These are phyloP conservation scores for Suillus placidus DNA, from an alignment of 768 basidiomycete species.

Conservation along the genomic window DNA sequence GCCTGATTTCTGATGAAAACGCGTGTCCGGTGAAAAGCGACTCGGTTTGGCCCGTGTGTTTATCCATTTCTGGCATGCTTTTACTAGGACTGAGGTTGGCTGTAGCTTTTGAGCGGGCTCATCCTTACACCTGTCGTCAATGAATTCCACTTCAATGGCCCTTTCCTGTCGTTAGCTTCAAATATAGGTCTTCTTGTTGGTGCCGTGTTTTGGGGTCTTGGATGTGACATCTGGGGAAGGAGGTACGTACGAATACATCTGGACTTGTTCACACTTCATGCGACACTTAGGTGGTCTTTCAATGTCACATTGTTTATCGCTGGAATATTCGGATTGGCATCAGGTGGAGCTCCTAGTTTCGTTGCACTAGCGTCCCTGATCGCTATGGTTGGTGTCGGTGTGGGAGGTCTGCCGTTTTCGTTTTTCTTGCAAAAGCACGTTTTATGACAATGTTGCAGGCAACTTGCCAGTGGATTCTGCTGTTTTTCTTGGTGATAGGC, in stretches of 20 bases:
- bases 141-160: conserved; percentile 51
- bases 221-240: conserved; percentile 55
- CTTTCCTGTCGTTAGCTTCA: conserved; percentile 52
- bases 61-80: not conserved
- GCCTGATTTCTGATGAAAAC: not conserved
- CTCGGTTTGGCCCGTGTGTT: conserved; percentile 42
- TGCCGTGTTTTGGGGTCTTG: conserved; percentile 50
- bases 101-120: conserved; percentile 44
- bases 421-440: not conserved
- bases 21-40: conserved; percentile 11
- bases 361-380: conserved; percentile 49
- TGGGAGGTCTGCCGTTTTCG: conserved; percentile 40
- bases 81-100: not conserved
- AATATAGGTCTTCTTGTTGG: conserved; percentile 58
- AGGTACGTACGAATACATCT: conserved; percentile 30
- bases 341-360: conserved; percentile 51
- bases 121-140: conserved; percentile 49
- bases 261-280: not conserved
- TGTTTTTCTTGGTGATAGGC: conserved; percentile 47
- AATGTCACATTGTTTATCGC: conserved; percentile 58
- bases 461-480: conserved; percentile 60
- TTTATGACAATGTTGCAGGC: conserved; percentile 27
- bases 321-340: conserved; percentile 53
- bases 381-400: conserved; percentile 50
- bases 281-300: conserved; percentile 45